phyloP scores from a whole-genome alignment of 108 stramenopile species.

The Skeletonema costatum region DNA sequence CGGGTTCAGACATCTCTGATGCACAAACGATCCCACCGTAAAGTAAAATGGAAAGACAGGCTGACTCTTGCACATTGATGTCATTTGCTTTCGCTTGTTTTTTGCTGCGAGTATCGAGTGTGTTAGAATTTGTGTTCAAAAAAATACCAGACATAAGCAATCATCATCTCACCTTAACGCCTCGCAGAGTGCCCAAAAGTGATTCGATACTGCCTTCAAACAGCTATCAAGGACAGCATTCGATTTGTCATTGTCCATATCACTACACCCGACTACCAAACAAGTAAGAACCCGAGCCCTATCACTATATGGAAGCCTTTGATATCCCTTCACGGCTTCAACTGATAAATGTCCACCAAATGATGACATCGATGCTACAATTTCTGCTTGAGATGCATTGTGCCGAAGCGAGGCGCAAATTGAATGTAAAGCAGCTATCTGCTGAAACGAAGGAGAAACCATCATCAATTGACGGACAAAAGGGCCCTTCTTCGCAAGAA shows the following conservation, averaged over 20 bases:
- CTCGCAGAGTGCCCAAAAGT: conserved; percentile 68
- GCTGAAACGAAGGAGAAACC: conserved; percentile 59
- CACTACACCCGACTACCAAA: conserved; percentile 71
- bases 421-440: conserved; percentile 63
- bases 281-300: conserved; percentile 66
- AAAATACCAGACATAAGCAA: background rate
- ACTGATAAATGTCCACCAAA: conserved; percentile 41
- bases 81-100: conserved; percentile 55
- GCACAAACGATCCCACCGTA: conserved; percentile 76
- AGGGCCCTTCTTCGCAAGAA: conserved; percentile 60
- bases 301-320: conserved; percentile 73
- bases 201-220: conserved; percentile 60
- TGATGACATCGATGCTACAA: conserved; percentile 44
- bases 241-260: conserved; percentile 57
- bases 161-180: conserved; percentile 56
- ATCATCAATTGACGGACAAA: conserved; percentile 61
- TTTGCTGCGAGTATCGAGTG: conserved; percentile 26
- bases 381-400: conserved; percentile 50
- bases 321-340: conserved; percentile 65
- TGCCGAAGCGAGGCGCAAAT: conserved; percentile 74
- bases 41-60: conserved; percentile 74
- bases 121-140: background rate
- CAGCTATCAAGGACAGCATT: conserved; percentile 58
- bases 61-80: conserved; percentile 70
- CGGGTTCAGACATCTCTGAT: conserved; percentile 75